Percentiles rank a stretch among this genome's conserved stretches.
phyloP scores from a whole-genome alignment of 352 stramenopile genomes.

The Globisporangium abappressorium region DNA sequence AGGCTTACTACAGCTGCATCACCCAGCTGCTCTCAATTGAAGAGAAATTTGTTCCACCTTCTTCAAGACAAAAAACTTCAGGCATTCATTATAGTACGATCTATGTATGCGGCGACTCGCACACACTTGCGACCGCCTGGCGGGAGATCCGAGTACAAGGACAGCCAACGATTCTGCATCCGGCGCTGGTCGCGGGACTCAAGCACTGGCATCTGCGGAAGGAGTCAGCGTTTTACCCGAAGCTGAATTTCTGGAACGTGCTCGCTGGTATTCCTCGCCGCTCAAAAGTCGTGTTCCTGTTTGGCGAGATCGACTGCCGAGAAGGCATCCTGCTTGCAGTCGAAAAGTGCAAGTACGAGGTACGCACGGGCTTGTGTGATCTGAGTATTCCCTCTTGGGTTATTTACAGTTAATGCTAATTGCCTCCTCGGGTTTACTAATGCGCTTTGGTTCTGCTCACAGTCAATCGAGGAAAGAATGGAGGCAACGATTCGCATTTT shows the following conservation, averaged over 20 bases:
- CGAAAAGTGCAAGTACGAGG: slow-evolving; percentile 86
- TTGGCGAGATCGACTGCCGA: slow-evolving; percentile 96
- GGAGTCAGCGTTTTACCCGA: slow-evolving; percentile 90
- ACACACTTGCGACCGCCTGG: slow-evolving; percentile 89
- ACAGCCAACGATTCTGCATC: slow-evolving; percentile 28
- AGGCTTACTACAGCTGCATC: slow-evolving; percentile 89
- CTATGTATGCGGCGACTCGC: slow-evolving; percentile 90
- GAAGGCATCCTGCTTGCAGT: slow-evolving; percentile 90
- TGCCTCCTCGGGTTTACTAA: neutral
- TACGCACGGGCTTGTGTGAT: slow-evolving; percentile 15
- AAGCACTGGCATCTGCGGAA: slow-evolving; percentile 93
- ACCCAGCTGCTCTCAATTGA: slow-evolving; percentile 69
- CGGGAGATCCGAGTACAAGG: slow-evolving; percentile 39
- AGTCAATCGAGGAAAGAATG: slow-evolving; percentile 82
- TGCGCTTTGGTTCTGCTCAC: neutral
- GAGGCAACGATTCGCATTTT: slow-evolving; percentile 76
- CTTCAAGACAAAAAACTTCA: neutral
- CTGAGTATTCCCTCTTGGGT: neutral
- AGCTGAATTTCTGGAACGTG: slow-evolving; percentile 86
- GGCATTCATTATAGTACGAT: slow-evolving; percentile 21
- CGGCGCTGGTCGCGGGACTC: slow-evolving; percentile 89
- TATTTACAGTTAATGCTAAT: too few species aligned
- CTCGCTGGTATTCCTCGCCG: slow-evolving; percentile 47
- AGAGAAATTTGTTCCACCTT: slow-evolving; percentile 12
- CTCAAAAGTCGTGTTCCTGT: slow-evolving; percentile 86